Base-by-base conservation (phyloP, 2,329 filamentous ascomycete species). In the Trichoderma sp. region DNA sequence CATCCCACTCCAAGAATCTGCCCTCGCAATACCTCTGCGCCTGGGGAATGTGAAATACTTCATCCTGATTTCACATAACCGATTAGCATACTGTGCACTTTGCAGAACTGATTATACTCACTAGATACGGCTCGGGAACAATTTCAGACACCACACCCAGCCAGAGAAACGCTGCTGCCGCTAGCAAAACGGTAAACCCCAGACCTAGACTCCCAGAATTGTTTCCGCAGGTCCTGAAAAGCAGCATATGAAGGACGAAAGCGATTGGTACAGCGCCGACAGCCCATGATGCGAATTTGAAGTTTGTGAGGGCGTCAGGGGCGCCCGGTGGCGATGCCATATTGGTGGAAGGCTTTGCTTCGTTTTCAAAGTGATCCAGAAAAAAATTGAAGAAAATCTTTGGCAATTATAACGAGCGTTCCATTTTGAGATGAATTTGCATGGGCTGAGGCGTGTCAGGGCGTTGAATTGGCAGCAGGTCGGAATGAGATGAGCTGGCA, bases 11-110 rank as follows among this genome's bases (percentile, higher is more conserved):
- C 14, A 79, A 77, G 81, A 91, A 97, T 66, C 86, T 86, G 13
- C 91, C 90, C 51, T 86, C 78, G 78, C 94, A 97, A 79, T 97
- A 99, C 34, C 87, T 88, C 75, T 97, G 93, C 0, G 94, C 94
- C 80, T 99, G 96, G 0, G 93, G 92, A 26, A 97, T 90, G 78
- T 99, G 93, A 71, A 96, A 96, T 34, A 93, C 83, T 77, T 96
- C 93, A 77, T 96, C 93, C 92, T 95, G 4, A 3, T 5, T 21
- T 11, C 0, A 2, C 0, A 1, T 6, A 16, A 11, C 3, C 10
- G 5, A n/a, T 79, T 8, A 78, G 71, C 28, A 21, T 30, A 59
- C 54, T 39, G 54, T 66, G 52, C 13, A 3, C n/a, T 16, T 32
- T 26, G 13, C 3, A 26, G 26, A 26, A 43, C 16, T 30, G 4